A percentile compares a stretch with the other conserved stretches of the same genome.
These are phyloP conservation scores for Chimonanthus salicifolius DNA, from an alignment of 164 flowering plant genomes.

Conservation along the genomic window DNA sequence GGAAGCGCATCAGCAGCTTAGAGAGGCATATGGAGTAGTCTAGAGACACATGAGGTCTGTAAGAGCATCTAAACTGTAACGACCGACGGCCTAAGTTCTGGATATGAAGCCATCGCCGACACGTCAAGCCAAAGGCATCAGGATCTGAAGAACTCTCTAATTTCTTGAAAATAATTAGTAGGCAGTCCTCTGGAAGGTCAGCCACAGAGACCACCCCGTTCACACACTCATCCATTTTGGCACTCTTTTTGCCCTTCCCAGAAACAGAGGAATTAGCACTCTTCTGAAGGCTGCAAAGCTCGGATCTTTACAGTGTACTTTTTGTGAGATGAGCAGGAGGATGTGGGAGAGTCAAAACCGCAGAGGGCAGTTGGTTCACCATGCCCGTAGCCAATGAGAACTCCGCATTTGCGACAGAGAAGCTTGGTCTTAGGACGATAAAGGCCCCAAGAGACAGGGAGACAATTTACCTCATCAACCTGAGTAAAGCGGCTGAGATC, in stretches of 20 bases:
- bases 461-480: conserved; percentile 53
- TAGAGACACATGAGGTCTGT: conserved; percentile 10
- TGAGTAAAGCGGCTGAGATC: conserved; percentile 67
- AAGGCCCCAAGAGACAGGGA: conserved; percentile 44
- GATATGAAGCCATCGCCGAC: conserved; percentile 58
- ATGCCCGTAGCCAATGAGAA: conserved; percentile 48
- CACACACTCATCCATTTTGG: conserved; percentile 12
- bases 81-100: conserved; percentile 48
- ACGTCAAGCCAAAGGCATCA: conserved; percentile 72
- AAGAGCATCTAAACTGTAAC: conserved; percentile 50
- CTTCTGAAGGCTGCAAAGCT: conserved; percentile 52
- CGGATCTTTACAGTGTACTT: conserved; percentile 44
- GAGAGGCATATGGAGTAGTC: conserved; percentile 19
- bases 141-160: conserved; percentile 38
- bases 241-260: neutral
- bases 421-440: conserved; percentile 49
- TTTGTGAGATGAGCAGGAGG: conserved; percentile 34
- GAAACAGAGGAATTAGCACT: conserved; percentile 9
- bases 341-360: conserved; percentile 37
- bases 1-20: conserved; percentile 51
- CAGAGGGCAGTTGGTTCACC: conserved; percentile 42
- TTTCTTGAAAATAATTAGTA: conserved; percentile 33
- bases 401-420: conserved; percentile 59
- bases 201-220: conserved; percentile 22
- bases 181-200: conserved; percentile 65